These are phyloP conservation scores for Colletotrichum magnum DNA, from an alignment of 2,329 filamentous ascomycete species.

Conservation along the genomic window DNA sequence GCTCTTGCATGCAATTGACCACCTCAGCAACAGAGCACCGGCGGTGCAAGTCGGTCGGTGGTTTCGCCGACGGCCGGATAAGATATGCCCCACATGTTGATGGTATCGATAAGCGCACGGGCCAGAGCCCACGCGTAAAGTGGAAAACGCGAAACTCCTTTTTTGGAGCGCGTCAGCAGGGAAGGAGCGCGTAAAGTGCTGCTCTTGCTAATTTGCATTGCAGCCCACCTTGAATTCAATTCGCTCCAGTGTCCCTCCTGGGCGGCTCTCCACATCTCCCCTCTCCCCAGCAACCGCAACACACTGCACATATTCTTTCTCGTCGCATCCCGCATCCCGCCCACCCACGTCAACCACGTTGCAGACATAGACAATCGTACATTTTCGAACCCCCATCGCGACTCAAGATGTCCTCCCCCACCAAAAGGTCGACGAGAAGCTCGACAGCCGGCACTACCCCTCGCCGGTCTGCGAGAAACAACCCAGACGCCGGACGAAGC, in stretches of 20 bases:
- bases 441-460: constrained; percentile 62
- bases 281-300: constrained; percentile 35
- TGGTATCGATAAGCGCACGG: constrained; percentile 16
- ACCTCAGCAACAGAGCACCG: constrained; percentile 34
- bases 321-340: constrained; percentile 43
- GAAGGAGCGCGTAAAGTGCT: constrained; percentile 37
- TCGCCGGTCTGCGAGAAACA: constrained; percentile 51
- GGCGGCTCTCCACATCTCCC: constrained; percentile 36
- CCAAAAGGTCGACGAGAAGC: constrained; percentile 62
- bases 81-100: not conserved
- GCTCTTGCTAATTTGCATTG: constrained; percentile 26
- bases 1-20: constrained; percentile 38
- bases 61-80: constrained; percentile 40
- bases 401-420: constrained; percentile 58
- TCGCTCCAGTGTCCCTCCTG: constrained; percentile 38
- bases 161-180: constrained; percentile 17
- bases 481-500: constrained; percentile 56
- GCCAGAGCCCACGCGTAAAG: constrained; percentile 43
- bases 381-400: not conserved
- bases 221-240: constrained; percentile 34
- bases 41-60: constrained; percentile 39
- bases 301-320: constrained; percentile 41
- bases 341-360: constrained; percentile 29
- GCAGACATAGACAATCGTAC: constrained; percentile 19
- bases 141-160: constrained; percentile 43